Conservation (phyloP, 495 filamentous ascomycete species). For the Penicillium malachiteum region DNA sequence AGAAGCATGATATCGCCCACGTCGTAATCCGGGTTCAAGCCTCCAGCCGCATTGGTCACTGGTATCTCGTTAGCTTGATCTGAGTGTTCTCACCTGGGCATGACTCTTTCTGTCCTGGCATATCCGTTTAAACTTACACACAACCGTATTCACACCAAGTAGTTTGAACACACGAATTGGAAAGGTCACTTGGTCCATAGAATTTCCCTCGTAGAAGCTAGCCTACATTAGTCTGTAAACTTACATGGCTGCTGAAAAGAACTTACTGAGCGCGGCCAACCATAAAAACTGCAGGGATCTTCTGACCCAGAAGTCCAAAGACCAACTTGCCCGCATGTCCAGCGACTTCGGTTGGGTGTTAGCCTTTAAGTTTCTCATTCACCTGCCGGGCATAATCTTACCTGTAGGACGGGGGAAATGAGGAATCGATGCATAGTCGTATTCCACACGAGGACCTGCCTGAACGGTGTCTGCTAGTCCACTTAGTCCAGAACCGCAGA, state of each 20-base stretch:
- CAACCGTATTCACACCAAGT: conserved; percentile 62
- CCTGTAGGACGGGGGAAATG: conserved; percentile 66
- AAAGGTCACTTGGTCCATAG: conserved; percentile 66
- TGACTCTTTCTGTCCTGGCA: background rate
- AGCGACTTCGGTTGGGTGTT: conserved; percentile 42
- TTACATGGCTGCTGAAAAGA: background rate
- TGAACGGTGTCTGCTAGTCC: conserved; percentile 63
- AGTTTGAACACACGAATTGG: conserved; percentile 69
- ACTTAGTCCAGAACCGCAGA: conserved; percentile 73
- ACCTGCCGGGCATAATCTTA: conserved; percentile 27
- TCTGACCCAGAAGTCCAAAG: conserved; percentile 61
- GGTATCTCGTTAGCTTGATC: conserved; percentile 8
- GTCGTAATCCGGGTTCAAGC: conserved; percentile 63
- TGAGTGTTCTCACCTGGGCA: background rate
- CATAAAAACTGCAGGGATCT: conserved; percentile 66
- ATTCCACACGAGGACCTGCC: conserved; percentile 50
- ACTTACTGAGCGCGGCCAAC: conserved; percentile 73
- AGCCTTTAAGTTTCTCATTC: background rate
- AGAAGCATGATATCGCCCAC: conserved; percentile 74
- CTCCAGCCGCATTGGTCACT: conserved; percentile 79
- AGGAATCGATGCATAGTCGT: conserved; percentile 62
- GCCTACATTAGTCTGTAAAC: background rate
- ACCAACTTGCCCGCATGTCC: conserved; percentile 77
- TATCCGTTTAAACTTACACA: conserved; percentile 45
- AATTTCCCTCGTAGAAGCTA: conserved; percentile 78